Conservation (phyloP, 1,139 yeast species). For the Hyphopichia pseudoburtonii region DNA sequence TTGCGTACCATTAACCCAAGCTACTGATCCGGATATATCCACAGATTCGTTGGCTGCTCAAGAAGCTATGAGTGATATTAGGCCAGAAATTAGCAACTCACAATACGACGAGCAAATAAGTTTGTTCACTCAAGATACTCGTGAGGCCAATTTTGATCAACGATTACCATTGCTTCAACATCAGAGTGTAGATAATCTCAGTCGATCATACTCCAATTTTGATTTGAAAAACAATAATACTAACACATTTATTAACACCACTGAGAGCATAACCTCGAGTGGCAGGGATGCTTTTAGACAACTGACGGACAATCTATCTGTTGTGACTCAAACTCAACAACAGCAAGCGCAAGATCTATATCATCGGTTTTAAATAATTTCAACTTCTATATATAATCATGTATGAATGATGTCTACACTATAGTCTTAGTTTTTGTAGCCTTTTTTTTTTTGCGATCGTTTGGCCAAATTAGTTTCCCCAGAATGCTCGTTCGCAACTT, state of each 20-base stretch:
- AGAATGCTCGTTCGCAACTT: no score
- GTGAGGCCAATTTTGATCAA: conserved; percentile 22
- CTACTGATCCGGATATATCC: background rate
- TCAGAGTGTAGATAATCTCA: conserved; percentile 22
- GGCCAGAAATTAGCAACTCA: background rate
- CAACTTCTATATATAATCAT: no score
- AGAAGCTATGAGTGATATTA: background rate
- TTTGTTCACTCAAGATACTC: conserved; percentile 21
- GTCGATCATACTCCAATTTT: conserved; percentile 10
- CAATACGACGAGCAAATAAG: conserved; percentile 11
- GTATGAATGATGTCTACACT: no score
- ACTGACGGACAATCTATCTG: conserved; percentile 17
- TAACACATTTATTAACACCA: conserved; percentile 5
- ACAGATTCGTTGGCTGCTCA: background rate
- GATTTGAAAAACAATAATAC: conserved; percentile 4
- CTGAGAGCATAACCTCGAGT: conserved; percentile 2
- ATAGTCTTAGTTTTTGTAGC: no score
- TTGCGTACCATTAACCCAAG: background rate
- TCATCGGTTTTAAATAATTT: conserved; percentile 8
- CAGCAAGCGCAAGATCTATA: conserved; percentile 17
- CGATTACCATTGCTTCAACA: conserved; percentile 32
- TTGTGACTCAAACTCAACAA: conserved; percentile 15
- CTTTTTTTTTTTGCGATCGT: no score
- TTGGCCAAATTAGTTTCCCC: no score
- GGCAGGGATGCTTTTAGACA: conserved; percentile 1